Evolutionary conservation across 495 filamentous ascomycete genomes (phyloP).

Genomic region (Podospora pseudopauciseta): DNA sequence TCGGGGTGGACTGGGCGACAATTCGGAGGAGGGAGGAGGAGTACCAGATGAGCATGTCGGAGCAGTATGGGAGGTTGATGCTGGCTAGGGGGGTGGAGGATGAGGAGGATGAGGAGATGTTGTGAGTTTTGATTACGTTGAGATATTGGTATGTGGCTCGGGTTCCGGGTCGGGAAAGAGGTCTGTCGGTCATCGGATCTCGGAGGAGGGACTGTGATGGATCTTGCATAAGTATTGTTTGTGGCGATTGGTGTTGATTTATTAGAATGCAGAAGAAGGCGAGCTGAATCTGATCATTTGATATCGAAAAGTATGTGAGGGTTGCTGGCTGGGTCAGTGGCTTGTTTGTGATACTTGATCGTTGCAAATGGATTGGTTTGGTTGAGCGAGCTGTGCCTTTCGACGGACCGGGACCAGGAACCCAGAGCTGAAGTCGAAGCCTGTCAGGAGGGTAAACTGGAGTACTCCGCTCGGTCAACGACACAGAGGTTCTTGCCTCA

Average conservation of each 20-base stretch:
- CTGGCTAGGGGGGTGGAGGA: slow-evolving; percentile 32
- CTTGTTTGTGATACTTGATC: background rate
- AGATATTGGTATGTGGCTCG: background rate
- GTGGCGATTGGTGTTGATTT: background rate
- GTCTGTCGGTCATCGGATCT: background rate
- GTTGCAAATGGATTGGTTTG: background rate
- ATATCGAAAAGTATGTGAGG: background rate
- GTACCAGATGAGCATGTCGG: slow-evolving; percentile 50
- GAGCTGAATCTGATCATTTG: background rate
- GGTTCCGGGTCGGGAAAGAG: background rate
- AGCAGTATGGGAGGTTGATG: slow-evolving; percentile 54
- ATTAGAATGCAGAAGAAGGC: background rate
- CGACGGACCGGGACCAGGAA: background rate
- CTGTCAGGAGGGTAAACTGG: too few relatives aligned
- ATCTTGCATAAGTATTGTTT: background rate
- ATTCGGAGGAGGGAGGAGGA: slow-evolving; percentile 36
- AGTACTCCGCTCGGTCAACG: too few relatives aligned
- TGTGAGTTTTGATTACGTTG: slow-evolving; percentile 13
- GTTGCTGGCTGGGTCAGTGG: background rate
- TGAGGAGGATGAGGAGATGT: slow-evolving; percentile 34
- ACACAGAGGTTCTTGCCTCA: too few relatives aligned
- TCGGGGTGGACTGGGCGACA: slow-evolving; percentile 31
- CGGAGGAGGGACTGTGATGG: background rate
- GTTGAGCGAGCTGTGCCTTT: background rate
- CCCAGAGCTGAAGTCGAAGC: background rate